A percentile compares a stretch with the other conserved stretches of the same genome.
phyloP scores from a whole-genome alignment of 345 rosid species.

The Raphanus raphanistrum region DNA sequence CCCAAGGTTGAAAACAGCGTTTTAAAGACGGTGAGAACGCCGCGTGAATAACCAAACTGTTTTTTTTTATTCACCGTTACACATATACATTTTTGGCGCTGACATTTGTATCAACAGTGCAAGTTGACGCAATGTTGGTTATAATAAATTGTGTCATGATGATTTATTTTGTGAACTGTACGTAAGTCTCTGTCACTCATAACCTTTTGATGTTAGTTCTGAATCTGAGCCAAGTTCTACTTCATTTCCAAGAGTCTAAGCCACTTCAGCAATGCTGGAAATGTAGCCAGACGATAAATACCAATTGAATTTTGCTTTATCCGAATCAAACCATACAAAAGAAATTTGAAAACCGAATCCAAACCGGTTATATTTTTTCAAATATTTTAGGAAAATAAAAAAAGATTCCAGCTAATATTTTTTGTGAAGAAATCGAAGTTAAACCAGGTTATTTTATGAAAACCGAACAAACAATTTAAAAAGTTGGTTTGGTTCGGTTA shows the following conservation, averaged over 20 bases:
- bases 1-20: slow-evolving; percentile 56
- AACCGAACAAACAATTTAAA: neutral
- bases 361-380: neutral
- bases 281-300: too few relatives aligned
- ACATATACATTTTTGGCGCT: neutral
- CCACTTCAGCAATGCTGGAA: too few relatives aligned
- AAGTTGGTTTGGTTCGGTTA: neutral
- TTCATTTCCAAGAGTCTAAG: too few relatives aligned
- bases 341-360: neutral
- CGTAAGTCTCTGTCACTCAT: neutral
- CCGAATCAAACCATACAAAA: neutral
- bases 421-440: neutral
- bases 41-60: slow-evolving; percentile 20
- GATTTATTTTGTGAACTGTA: slow-evolving; percentile 13
- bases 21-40: slow-evolving; percentile 42
- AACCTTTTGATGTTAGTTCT: too few relatives aligned
- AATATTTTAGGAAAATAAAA: neutral
- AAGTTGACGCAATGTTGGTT: slow-evolving; percentile 21
- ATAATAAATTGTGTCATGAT: neutral
- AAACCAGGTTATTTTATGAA: neutral
- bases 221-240: too few relatives aligned
- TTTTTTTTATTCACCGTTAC: neutral
- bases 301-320: neutral
- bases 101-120: slow-evolving; percentile 18
- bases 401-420: neutral